These are phyloP conservation scores for Ceratocystis harringtonii DNA, from an alignment of 2,329 filamentous ascomycete species.

Conservation along the genomic window DNA sequence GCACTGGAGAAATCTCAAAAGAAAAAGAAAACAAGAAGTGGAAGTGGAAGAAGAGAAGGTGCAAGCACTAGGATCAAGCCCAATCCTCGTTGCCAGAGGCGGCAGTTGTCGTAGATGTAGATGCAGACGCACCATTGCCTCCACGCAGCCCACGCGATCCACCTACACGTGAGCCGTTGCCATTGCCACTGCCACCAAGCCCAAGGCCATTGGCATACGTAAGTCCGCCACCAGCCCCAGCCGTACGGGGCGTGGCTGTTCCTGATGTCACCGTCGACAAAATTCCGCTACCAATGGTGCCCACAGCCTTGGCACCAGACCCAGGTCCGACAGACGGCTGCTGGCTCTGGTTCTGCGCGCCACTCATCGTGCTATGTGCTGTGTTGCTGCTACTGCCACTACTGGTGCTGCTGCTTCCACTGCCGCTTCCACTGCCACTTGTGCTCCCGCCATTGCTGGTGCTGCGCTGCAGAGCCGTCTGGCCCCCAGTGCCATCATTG, in stretches of 20 bases:
- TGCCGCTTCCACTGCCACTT: background rate
- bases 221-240: background rate
- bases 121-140: background rate
- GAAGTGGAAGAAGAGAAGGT: conserved; percentile 17
- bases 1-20: conserved; percentile 17
- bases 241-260: conserved; percentile 12
- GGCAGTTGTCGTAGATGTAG: background rate
- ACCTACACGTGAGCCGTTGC: background rate
- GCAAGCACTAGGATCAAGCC: conserved; percentile 28
- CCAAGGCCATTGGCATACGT: conserved; percentile 15
- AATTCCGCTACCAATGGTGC: conserved; percentile 11
- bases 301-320: background rate
- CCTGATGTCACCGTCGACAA: conserved; percentile 10
- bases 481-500: conserved; percentile 38
- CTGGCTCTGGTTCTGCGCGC: background rate
- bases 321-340: background rate
- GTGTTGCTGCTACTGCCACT: background rate
- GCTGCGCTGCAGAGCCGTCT: conserved; percentile 31
- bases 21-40: conserved; percentile 12
- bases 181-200: background rate
- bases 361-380: background rate
- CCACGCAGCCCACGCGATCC: conserved; percentile 10
- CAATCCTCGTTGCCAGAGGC: conserved; percentile 19
- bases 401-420: background rate
- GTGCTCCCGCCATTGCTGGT: conserved; percentile 17